Percentiles rank a stretch among this genome's conserved stretches.
phyloP scores from a whole-genome alignment of 176 grass and related monocot genomes.

The Saccharum spontaneum region DNA sequence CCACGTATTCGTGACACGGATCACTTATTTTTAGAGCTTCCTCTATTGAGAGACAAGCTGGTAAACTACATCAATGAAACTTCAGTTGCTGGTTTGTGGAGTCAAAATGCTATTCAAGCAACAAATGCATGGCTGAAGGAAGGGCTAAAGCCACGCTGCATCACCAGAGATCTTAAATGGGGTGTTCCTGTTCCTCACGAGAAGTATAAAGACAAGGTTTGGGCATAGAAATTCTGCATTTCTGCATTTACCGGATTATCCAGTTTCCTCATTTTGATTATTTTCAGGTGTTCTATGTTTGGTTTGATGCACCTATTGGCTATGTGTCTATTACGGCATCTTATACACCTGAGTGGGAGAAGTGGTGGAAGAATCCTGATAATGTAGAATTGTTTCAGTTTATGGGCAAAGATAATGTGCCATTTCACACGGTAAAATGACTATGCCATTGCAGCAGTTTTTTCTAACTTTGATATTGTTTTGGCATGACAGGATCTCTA shows the following conservation, averaged over 20 bases:
- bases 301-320: constrained; percentile 99
- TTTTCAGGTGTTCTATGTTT: constrained; percentile 97
- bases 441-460: constrained; percentile 15
- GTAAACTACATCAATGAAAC: constrained; percentile 82
- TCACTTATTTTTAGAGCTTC: constrained; percentile 98
- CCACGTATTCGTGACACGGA: constrained; percentile 86
- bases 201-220: constrained; percentile 96
- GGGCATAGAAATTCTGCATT: constrained; percentile 7
- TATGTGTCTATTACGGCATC: constrained; percentile 95
- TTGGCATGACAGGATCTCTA: not conserved
- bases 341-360: constrained; percentile 98
- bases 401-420: constrained; percentile 99
- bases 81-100: constrained; percentile 89
- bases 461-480: constrained; percentile 6
- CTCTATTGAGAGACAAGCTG: constrained; percentile 73
- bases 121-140: constrained; percentile 99
- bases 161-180: constrained; percentile 99
- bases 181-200: constrained; percentile 94
- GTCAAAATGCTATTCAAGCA: constrained; percentile 98
- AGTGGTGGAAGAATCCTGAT: constrained; percentile 99
- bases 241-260: not conserved
- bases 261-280: constrained; percentile 14
- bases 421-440: constrained; percentile 92
- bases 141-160: constrained; percentile 88
- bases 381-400: constrained; percentile 96